Evolutionary conservation across 768 basidiomycete species (phyloP), one percentile per base, ranked within the genome.

Genomic region (Baorangia bicolor): DNA sequence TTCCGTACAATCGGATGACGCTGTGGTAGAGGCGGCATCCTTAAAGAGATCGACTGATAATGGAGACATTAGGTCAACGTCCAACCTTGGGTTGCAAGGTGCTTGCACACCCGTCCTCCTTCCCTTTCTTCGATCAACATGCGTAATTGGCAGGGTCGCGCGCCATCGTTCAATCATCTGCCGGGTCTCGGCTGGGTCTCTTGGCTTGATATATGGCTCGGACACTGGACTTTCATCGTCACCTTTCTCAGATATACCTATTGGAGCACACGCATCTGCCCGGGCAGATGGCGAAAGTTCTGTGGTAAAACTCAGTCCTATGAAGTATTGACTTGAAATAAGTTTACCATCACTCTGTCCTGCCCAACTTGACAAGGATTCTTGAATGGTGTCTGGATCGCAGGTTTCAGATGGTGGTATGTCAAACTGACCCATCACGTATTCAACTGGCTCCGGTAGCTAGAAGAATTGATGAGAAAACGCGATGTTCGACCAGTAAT

Each of bases 81-180:
- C 55, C 11, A 42, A 42, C 30, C 4, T 30, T 41, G 57, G 28
- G 20, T 49, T 50, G 49, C 41, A 47, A 14, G 51, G 48, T 16
- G 34, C 27, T 49, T 55, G 62, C 16, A 42, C 31, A 34, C 56
- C 57, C 5, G 8, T 37, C 43, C 42, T 51, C 46, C 47, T 64
- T 31, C 58, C 59, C 49, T 47, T 66, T 45, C 43, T 62, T 45
- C 51, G 58, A 25, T 46, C 31, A 43, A 38, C 8, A 40, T 18
- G 39, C 11, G 51, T 49, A 11, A 53, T 49, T 39, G 70, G 70
- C 34, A 71, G 50, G n/a, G 59, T 56, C n/a, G 63, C 55, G 2
- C 70, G 68, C 70, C 70, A 71, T 41, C 28, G 64, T 46, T 73
- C 72, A 21, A 71, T 54, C 72, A 72, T 72, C 35, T 58, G 45